phyloP scores from a whole-genome alignment of 495 filamentous ascomycete species.

The Cercophora scortea region DNA sequence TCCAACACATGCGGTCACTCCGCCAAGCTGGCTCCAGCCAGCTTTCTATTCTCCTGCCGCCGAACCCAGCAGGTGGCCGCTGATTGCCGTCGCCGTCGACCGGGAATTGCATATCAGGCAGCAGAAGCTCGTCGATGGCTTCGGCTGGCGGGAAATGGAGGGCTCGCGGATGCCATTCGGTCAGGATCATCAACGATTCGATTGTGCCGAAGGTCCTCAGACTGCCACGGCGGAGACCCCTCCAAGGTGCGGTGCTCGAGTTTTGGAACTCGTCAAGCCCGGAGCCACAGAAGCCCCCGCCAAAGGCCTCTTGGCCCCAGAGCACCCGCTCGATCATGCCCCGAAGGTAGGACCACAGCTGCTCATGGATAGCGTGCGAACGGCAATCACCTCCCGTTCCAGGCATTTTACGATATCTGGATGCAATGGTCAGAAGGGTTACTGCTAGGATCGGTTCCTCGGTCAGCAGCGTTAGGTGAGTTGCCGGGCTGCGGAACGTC shows the following conservation, averaged over 20 bases:
- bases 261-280: slow-evolving; percentile 59
- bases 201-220: slow-evolving; percentile 87
- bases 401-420: slow-evolving; percentile 69
- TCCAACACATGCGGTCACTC: slow-evolving; percentile 98
- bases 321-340: slow-evolving; percentile 91
- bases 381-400: slow-evolving; percentile 77
- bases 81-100: slow-evolving; percentile 38
- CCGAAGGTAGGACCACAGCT: slow-evolving; percentile 90
- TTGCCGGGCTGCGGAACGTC: slow-evolving; percentile 65
- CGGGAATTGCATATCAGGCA: slow-evolving; percentile 41
- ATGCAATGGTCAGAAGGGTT: slow-evolving; percentile 83
- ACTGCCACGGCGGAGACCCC: slow-evolving; percentile 59
- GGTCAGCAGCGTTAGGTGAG: slow-evolving; percentile 67
- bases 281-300: slow-evolving; percentile 76
- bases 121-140: slow-evolving; percentile 51
- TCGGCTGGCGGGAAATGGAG: slow-evolving; percentile 93
- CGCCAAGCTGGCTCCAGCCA: slow-evolving; percentile 97
- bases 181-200: slow-evolving; percentile 85
- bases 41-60: slow-evolving; percentile 72
- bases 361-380: slow-evolving; percentile 86
- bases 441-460: slow-evolving; percentile 90
- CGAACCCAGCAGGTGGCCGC: slow-evolving; percentile 41
- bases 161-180: slow-evolving; percentile 93
- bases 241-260: slow-evolving; percentile 52
- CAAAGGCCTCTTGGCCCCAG: slow-evolving; percentile 93